Evolutionary conservation across 495 filamentous ascomycete genomes (phyloP).

Genomic region (Neurospora tetraspora): DNA sequence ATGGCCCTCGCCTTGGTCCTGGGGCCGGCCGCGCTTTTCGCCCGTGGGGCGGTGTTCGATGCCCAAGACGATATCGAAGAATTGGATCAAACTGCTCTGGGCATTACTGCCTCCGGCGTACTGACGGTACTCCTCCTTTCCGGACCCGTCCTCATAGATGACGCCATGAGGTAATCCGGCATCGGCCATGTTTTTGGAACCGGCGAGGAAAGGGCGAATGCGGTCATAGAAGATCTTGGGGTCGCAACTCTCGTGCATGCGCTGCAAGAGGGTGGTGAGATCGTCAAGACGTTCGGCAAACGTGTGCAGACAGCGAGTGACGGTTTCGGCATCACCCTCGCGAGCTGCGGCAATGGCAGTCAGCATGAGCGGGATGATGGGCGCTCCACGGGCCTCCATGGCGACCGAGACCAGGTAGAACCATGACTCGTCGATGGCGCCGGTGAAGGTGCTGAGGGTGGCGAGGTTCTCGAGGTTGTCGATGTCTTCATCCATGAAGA

Average conservation of each 20-base stretch:
- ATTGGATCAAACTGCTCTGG: constrained; percentile 91
- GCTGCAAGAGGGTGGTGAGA: constrained; percentile 58
- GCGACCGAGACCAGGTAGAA: constrained; percentile 93
- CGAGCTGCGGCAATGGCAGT: constrained; percentile 77
- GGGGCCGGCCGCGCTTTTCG: constrained; percentile 39
- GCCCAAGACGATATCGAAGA: constrained; percentile 87
- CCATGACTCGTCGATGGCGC: constrained; percentile 93
- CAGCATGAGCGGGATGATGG: constrained; percentile 82
- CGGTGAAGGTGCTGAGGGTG: constrained; percentile 85
- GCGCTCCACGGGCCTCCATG: constrained; percentile 86
- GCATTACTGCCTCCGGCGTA: constrained; percentile 93
- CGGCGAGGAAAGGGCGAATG: constrained; percentile 89
- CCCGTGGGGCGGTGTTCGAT: constrained; percentile 91
- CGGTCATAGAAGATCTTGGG: constrained; percentile 90
- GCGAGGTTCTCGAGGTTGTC: constrained; percentile 77
- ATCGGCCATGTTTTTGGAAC: constrained; percentile 93
- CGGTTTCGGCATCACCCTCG: constrained; percentile 52
- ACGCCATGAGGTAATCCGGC: constrained; percentile 84
- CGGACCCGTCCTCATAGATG: constrained; percentile 72
- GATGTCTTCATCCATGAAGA: constrained; percentile 70
- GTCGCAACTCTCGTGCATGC: constrained; percentile 90
- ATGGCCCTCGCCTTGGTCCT: constrained; percentile 38
- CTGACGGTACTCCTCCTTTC: constrained; percentile 63
- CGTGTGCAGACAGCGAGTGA: constrained; percentile 60
- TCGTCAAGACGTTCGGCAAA: constrained; percentile 87